Evolutionary conservation across 1,139 yeast species (phyloP), one percentile per base, ranked within the genome.

Genomic region (Scheffersomyces segobiensis): DNA sequence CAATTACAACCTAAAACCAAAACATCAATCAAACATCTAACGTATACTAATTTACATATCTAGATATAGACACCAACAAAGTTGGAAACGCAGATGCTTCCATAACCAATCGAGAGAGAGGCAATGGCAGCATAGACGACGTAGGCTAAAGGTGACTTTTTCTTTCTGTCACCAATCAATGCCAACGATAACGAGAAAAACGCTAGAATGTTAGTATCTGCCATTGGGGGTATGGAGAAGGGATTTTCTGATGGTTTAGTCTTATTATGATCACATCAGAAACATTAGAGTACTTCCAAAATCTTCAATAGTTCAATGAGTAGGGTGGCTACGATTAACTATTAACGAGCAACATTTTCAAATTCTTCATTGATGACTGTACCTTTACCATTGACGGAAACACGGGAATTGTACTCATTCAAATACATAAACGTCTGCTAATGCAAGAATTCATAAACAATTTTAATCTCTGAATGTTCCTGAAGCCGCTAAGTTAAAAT

Each of bases 21-120:
- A 10, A 10, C 14, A 10, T 32, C 42, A 32, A 32, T 10, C 42
- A 32, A 10, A 17, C n/a, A 32, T 32, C 42, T 7, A 32, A 32
- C 42, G 42, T 32, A 32, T 12, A 32, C 42, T 32, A 32, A 32
- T 32, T 32, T 32, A 32, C 42, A 32, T 12, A 19, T 18, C 59
- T 65, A 80, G 57, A 79, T 73, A 63, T 79, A 79, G 5, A 80
- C 84, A 39, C 84, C 84, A 52, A 79, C 80, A 61, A 71, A 77
- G 67, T 80, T 80, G 57, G 81, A 72, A 32, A 78, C 71, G 63
- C 74, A 72, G 19, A 79, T 68, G 14, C 79, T 68, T 17, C 80
- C 74, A 57, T 76, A 71, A 1, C 81, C 83, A 57, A 80, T 70
- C 22, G 82, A 68, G 19, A 76, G 56, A 14, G 82, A 77, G 12